A percentile compares a stretch with the other conserved stretches of the same genome.
phyloP scores from a whole-genome alignment of 352 stramenopile species.

The Albugo laibachii region DNA sequence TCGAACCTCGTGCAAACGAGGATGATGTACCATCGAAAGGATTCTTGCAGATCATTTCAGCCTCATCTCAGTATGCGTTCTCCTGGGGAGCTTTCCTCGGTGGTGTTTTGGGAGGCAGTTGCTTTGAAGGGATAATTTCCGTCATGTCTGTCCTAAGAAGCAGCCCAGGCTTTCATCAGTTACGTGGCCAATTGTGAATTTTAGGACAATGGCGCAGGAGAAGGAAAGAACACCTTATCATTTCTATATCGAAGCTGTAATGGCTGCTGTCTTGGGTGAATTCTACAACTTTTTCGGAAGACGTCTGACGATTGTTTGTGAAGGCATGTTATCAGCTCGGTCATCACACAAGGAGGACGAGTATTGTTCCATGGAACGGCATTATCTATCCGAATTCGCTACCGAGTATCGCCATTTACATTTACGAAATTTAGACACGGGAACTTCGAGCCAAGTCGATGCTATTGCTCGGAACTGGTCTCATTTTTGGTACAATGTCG shows the following conservation, averaged over 20 bases:
- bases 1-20: slow-evolving; percentile 63
- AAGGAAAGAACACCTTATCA: slow-evolving; percentile 37
- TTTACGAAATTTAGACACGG: slow-evolving; percentile 60
- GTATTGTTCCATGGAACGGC: slow-evolving; percentile 35
- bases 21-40: slow-evolving; percentile 79
- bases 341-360: slow-evolving; percentile 11
- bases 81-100: slow-evolving; percentile 46
- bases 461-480: slow-evolving; percentile 36
- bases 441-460: slow-evolving; percentile 58
- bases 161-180: slow-evolving; percentile 39
- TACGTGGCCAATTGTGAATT: slow-evolving; percentile 37
- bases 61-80: slow-evolving; percentile 58
- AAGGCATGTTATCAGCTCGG: slow-evolving; percentile 32
- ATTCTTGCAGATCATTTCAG: slow-evolving; percentile 62
- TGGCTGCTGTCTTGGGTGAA: slow-evolving; percentile 30
- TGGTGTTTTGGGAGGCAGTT: slow-evolving; percentile 27
- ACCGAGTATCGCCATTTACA: slow-evolving; percentile 52
- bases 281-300: slow-evolving; percentile 40
- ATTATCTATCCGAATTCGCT: slow-evolving; percentile 34
- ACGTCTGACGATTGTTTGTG: slow-evolving; percentile 32
- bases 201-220: slow-evolving; percentile 24
- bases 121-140: slow-evolving; percentile 45
- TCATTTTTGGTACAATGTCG: slow-evolving; percentile 35
- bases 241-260: slow-evolving; percentile 21
- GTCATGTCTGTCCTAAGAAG: slow-evolving; percentile 39